Evolutionary conservation across 2,329 filamentous ascomycete genomes (phyloP).

Genomic region (Aspergillus hiratsukae): DNA sequence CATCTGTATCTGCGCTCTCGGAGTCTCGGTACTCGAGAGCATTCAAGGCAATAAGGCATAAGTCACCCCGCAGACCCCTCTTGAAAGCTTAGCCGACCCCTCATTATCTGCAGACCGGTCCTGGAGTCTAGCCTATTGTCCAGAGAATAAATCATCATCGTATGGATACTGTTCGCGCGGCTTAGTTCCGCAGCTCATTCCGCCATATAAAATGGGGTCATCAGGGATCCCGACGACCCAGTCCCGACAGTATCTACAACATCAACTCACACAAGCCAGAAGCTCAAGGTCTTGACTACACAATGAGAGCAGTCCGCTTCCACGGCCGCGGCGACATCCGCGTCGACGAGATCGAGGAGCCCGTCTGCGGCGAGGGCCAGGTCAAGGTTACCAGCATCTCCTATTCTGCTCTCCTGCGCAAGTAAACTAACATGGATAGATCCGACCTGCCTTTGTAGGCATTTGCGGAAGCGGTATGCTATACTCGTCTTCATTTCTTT

Average conservation of each 20-base stretch:
- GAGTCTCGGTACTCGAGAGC: background rate
- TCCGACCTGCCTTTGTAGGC: slow-evolving; percentile 31
- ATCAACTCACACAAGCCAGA: background rate
- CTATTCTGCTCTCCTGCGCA: background rate
- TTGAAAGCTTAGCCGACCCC: background rate
- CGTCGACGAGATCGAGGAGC: slow-evolving; percentile 32
- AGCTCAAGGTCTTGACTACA: background rate
- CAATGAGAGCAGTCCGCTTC: slow-evolving; percentile 35
- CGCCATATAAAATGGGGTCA: background rate
- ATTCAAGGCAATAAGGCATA: background rate
- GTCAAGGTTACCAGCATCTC: slow-evolving; percentile 33
- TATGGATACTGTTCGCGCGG: background rate
- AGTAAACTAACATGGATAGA: slow-evolving; percentile 9
- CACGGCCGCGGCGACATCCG: slow-evolving; percentile 33
- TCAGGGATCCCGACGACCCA: background rate
- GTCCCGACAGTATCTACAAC: background rate
- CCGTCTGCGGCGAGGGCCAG: slow-evolving; percentile 46
- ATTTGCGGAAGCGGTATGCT: slow-evolving; percentile 30
- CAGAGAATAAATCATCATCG: background rate
- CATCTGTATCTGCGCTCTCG: background rate
- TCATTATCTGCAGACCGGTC: background rate
- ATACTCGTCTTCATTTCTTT: background rate
- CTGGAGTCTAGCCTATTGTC: background rate
- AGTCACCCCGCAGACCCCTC: background rate
- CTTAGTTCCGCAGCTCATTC: background rate